Evolutionary conservation across 257 asterid species (phyloP).

Genomic region (Craterostigma plantagineum): DNA sequence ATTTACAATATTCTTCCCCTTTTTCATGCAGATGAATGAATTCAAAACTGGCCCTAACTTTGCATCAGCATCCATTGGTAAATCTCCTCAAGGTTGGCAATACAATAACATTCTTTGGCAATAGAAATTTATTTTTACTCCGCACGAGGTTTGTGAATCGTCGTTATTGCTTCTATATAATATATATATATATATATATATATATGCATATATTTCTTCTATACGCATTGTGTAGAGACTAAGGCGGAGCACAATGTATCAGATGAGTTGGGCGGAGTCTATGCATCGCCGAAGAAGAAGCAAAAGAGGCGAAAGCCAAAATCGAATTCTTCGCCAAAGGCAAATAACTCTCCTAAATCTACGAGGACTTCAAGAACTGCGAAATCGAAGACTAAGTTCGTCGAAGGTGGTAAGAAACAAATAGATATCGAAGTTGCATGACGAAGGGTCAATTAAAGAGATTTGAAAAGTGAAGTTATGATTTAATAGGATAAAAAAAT

Average conservation of each 20-base stretch:
- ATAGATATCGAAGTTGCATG: constrained; percentile 20
- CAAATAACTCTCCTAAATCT: constrained; percentile 23
- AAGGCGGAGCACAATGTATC: constrained; percentile 17
- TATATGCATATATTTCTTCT: too few species aligned
- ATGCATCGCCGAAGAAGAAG: constrained; percentile 19
- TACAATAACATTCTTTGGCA: too few species aligned
- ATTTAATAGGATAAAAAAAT: too few species aligned
- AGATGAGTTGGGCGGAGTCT: constrained; percentile 12
- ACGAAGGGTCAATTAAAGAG: too few species aligned
- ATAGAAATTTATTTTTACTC: too few species aligned
- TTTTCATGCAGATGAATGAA: constrained; percentile 22
- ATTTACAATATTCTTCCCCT: too few species aligned
- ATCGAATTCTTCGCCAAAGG: constrained; percentile 15
- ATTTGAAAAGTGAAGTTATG: too few species aligned
- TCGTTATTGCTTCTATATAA: too few species aligned
- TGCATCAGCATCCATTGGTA: constrained; percentile 38
- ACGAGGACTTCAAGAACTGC: constrained; percentile 24
- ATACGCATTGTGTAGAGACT: constrained; percentile 28
- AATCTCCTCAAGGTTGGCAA: constrained; percentile 57
- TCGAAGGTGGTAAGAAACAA: constrained; percentile 20
- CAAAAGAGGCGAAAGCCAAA: constrained; percentile 43
- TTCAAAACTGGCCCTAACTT: constrained; percentile 24
- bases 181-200: too few species aligned
- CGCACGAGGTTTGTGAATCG: too few species aligned
- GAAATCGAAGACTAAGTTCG: constrained; percentile 34